Evolutionary conservation across 352 stramenopile genomes (phyloP).

Genomic region (Pythium aquatile): DNA sequence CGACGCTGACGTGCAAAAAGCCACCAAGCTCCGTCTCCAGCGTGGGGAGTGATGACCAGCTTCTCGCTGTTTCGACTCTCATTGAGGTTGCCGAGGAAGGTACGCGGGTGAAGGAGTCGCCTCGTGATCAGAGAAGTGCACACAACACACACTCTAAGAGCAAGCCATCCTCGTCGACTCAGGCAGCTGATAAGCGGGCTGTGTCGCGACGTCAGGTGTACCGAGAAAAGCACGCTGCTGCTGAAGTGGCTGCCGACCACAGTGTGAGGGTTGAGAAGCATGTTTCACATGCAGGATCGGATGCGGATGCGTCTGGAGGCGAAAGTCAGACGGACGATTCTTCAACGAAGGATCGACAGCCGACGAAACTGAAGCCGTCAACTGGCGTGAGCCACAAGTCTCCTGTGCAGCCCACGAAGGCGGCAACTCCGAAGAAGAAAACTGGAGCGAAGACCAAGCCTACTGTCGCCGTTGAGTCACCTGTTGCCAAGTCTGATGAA

Average conservation of each 20-base stretch:
- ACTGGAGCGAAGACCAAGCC: neutral
- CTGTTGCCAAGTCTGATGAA: neutral
- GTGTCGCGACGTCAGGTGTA: conserved; percentile 50
- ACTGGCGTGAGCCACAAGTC: neutral
- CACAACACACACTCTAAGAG: neutral
- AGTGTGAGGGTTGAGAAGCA: conserved; percentile 9
- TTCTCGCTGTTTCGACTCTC: conserved; percentile 2
- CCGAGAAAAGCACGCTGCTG: conserved; percentile 47
- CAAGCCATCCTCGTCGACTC: conserved; percentile 4
- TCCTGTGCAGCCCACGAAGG: neutral
- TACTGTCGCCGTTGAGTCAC: neutral
- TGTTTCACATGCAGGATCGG: conserved; percentile 3
- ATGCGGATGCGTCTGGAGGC: conserved; percentile 12
- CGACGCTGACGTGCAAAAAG: conserved; percentile 22
- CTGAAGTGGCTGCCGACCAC: conserved; percentile 20
- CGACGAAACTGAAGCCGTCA: neutral
- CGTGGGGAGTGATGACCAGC: conserved; percentile 30
- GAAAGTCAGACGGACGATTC: conserved; percentile 15
- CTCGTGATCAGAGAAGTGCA: conserved; percentile 13
- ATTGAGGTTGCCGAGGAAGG: neutral
- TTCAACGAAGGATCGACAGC: neutral
- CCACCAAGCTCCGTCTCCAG: conserved; percentile 34
- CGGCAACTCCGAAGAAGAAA: neutral
- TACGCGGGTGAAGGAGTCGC: conserved; percentile 13
- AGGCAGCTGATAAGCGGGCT: conserved; percentile 11